Base-by-base conservation (phyloP, 306 rosid genomes). In the Castanea crenata region DNA sequence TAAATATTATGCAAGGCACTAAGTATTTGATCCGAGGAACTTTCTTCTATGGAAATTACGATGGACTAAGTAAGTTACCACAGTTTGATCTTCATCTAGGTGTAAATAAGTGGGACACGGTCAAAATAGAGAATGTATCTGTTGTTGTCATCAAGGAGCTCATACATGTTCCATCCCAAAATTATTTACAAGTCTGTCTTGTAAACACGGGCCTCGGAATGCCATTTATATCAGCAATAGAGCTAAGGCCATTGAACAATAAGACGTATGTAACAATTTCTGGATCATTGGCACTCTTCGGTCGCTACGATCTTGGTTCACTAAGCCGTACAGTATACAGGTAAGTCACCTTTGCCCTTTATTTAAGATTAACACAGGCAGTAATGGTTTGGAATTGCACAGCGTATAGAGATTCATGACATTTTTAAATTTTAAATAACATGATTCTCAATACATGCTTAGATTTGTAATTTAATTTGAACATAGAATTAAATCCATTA, bases 181-280 rank as follows among this genome's bases (percentile, higher is more conserved):
- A 86, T 65, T 59, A 75, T 6, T 19, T 86, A 1, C 70, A 76
- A 29, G 83, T 90, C n/a, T 90, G 92, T 71, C 83, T 88, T 0
- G 64, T 88, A 31, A 81, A 88, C 73, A 83, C 71, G 0, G 84
- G 69, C 21, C 1, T 2, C 0, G 94, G 90, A 74, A 86, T 75
- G 5, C 94, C 94, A 9, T 90, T 86, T 80, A 86, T 90, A 80
- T 88, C 92, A 6, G 79, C 86, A 4, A 29, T 90, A 18, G 92
- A 90, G 25, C 62, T 88, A 4, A 84, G 89, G 80, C 88, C 85
- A 23, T 71, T 90, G 49, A 64, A 73, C 13, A 52, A 75, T 72
- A 49, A 57, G 7, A 77, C 69, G 57, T 86, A 89, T 23, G 18
- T 27, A 20, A 74, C 82, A n/a, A 3, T 20, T 4, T 12, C 54